Conservation (phyloP, 208 protist genomes). For the Trypanosoma lewisi region DNA sequence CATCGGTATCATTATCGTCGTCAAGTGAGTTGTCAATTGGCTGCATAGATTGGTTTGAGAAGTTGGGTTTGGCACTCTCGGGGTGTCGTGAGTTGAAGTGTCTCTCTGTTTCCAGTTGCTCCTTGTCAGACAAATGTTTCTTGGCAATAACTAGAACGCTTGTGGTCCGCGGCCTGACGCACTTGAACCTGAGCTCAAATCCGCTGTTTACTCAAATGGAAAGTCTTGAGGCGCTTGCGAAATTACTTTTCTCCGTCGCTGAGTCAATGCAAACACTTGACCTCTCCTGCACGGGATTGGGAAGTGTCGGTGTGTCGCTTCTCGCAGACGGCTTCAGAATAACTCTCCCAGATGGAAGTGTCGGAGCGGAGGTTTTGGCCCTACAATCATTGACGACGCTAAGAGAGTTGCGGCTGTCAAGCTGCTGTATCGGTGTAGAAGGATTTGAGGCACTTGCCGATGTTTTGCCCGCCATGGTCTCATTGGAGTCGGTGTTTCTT, state of each 20-base stretch:
- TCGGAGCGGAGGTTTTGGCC: conserved; percentile 22
- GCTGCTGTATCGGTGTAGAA: conserved; percentile 38
- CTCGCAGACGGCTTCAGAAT: conserved; percentile 52
- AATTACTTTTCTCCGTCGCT: conserved; percentile 31
- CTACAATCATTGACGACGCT: conserved; percentile 36
- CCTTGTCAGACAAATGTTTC: conserved; percentile 43
- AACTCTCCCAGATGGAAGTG: neutral
- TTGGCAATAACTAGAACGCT: conserved; percentile 19
- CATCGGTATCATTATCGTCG: too few species aligned
- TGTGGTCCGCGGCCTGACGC: conserved; percentile 29
- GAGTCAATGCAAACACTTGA: conserved; percentile 40
- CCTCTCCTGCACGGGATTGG: conserved; percentile 65
- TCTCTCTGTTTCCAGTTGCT: conserved; percentile 56
- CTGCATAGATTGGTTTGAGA: conserved; percentile 24
- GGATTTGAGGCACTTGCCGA: conserved; percentile 67
- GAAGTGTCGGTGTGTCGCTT: conserved; percentile 60
- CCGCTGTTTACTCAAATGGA: conserved; percentile 44
- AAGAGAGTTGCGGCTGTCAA: conserved; percentile 45
- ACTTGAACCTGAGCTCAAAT: conserved; percentile 60
- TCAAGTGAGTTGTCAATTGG: too few species aligned
- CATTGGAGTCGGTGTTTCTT: conserved; percentile 46
- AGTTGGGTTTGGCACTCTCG: conserved; percentile 52
- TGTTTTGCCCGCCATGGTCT: conserved; percentile 27
- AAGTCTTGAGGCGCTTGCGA: conserved; percentile 42
- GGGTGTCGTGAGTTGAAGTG: conserved; percentile 38